These are phyloP conservation scores for Asterophora parasitica DNA, from an alignment of 768 basidiomycete genomes.

Conservation along the genomic window DNA sequence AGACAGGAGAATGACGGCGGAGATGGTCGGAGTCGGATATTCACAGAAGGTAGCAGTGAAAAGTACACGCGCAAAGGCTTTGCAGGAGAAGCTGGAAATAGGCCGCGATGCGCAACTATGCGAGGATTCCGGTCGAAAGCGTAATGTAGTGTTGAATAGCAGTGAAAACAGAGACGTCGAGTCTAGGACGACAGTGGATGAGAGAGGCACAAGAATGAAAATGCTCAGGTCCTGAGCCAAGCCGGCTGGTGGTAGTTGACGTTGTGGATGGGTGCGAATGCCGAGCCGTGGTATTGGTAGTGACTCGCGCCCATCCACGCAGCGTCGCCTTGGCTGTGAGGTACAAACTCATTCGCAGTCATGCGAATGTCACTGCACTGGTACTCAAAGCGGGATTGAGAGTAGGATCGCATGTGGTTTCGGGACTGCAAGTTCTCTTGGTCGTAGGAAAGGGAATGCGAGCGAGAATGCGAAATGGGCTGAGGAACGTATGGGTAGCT, in stretches of 20 bases:
- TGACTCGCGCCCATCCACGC: constrained; percentile 41
- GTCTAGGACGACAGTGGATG: constrained; percentile 24
- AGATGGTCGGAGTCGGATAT: constrained; percentile 25
- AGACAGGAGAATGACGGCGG: constrained; percentile 24
- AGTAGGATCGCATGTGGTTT: constrained; percentile 54
- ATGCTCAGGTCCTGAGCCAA: constrained; percentile 44
- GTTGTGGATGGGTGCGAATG: constrained; percentile 38
- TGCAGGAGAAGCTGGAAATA: constrained; percentile 24
- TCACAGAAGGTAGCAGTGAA: constrained; percentile 25
- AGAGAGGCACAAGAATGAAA: constrained; percentile 9
- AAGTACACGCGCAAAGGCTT: constrained; percentile 27
- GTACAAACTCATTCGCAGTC: constrained; percentile 37
- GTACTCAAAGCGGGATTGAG: constrained; percentile 55
- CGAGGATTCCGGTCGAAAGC: constrained; percentile 28
- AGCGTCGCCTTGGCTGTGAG: constrained; percentile 30
- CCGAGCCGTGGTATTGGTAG: constrained; percentile 37
- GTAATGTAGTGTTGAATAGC: constrained; percentile 28
- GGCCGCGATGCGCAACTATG: constrained; percentile 23
- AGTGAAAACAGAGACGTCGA: constrained; percentile 22
- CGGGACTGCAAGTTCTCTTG: constrained; percentile 43
- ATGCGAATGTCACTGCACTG: constrained; percentile 42
- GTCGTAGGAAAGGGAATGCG: constrained; percentile 52
- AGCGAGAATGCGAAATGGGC: constrained; percentile 44
- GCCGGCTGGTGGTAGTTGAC: constrained; percentile 40
- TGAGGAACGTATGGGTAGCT: constrained; percentile 33